Percentiles rank a stretch among this genome's conserved stretches.
Conservation (phyloP, 805 yeast species). For the Cyberlindnera saturnus region DNA sequence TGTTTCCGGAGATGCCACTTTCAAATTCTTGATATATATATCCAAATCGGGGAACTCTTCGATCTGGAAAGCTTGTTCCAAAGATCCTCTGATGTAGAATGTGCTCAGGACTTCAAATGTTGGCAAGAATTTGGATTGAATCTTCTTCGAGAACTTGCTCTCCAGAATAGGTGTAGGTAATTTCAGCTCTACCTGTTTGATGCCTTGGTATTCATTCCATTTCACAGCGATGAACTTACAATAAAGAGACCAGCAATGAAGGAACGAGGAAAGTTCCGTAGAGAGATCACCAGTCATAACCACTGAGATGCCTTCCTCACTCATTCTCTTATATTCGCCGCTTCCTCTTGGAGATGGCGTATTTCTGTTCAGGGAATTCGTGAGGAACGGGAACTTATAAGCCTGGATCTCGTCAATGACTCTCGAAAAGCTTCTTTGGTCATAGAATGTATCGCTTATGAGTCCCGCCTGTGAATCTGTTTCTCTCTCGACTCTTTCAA, state of each 20-base stretch:
- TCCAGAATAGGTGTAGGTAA: conserved; percentile 48
- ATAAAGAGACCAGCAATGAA: conserved; percentile 83
- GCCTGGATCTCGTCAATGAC: conserved; percentile 46
- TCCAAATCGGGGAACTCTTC: conserved; percentile 69
- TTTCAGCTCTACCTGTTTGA: conserved; percentile 22
- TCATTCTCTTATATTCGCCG: conserved; percentile 24
- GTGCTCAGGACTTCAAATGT: conserved; percentile 58
- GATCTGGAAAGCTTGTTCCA: conserved; percentile 72
- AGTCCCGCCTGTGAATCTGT: conserved; percentile 91
- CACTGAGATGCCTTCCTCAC: conserved; percentile 41
- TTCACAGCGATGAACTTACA: conserved; percentile 64
- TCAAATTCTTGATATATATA: conserved; percentile 24
- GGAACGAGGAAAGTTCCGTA: conserved; percentile 66
- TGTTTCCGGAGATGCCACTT: conserved; percentile 38
- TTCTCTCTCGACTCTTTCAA: conserved; percentile 74
- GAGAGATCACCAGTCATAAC: conserved; percentile 61
- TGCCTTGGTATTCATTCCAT: conserved; percentile 45
- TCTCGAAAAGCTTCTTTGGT: conserved; percentile 55
- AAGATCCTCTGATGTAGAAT: conserved; percentile 68
- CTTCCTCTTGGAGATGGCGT: conserved; percentile 21
- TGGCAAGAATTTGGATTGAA: conserved; percentile 46
- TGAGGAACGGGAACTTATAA: conserved; percentile 44
- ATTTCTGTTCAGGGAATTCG: conserved; percentile 8
- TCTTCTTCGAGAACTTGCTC: conserved; percentile 51
- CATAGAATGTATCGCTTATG: conserved; percentile 81